Percentiles rank a stretch among this genome's conserved stretches.
These are phyloP conservation scores for Glycine soja DNA, from an alignment of 306 rosid species.

Conservation along the genomic window DNA sequence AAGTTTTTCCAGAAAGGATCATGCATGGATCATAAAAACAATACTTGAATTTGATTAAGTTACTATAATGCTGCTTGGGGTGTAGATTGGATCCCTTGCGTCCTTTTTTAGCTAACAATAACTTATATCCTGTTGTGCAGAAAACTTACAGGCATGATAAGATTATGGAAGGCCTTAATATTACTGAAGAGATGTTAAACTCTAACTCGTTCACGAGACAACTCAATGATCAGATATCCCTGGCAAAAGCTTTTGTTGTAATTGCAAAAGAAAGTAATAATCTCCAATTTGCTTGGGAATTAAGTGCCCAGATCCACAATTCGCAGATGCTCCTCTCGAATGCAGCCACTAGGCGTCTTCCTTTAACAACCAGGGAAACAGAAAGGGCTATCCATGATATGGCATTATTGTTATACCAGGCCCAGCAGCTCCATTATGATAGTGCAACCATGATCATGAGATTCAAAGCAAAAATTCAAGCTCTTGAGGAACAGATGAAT, in stretches of 20 bases:
- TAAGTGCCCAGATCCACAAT: conserved; percentile 90
- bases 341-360: conserved; percentile 80
- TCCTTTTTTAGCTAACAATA: conserved; percentile 10
- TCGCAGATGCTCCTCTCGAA: conserved; percentile 82
- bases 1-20: conserved; percentile 3
- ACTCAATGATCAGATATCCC: conserved; percentile 81
- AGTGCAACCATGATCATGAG: conserved; percentile 93
- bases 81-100: conserved; percentile 1
- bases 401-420: conserved; percentile 81
- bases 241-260: conserved; percentile 89
- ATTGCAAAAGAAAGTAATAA: conserved; percentile 89
- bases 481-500: conserved; percentile 82
- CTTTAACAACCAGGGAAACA: conserved; percentile 70
- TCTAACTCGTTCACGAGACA: conserved; percentile 79
- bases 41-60: conserved; percentile 34
- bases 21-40: conserved; percentile 20
- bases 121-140: conserved; percentile 54
- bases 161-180: conserved; percentile 80
- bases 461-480: conserved; percentile 83
- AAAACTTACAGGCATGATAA: conserved; percentile 69
- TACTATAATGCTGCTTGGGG: conserved; percentile 30
- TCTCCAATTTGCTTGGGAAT: conserved; percentile 95
- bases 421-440: conserved; percentile 91
- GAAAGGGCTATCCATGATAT: conserved; percentile 73
- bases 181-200: conserved; percentile 83